A percentile compares a stretch with the other conserved stretches of the same genome.
Conservation (phyloP, 441 rosid species). For the Syzygium syzygioides region DNA sequence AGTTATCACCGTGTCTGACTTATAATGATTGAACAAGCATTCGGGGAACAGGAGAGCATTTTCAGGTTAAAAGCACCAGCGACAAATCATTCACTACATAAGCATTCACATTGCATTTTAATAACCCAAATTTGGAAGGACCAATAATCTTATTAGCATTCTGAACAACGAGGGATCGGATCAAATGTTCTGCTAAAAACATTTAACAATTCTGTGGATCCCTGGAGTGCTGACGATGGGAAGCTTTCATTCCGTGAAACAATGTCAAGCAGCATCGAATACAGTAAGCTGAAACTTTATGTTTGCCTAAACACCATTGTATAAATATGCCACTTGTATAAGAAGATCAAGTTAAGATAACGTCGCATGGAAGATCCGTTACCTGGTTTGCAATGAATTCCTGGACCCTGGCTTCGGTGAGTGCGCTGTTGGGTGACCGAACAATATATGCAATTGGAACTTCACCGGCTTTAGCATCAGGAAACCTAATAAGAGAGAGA, state of each 20-base stretch:
- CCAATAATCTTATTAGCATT: background rate
- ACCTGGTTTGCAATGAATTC: slow-evolving; percentile 7
- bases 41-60: background rate
- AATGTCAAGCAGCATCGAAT: background rate
- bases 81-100: background rate
- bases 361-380: background rate
- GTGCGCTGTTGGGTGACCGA: background rate
- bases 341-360: background rate
- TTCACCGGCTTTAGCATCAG: slow-evolving; percentile 9
- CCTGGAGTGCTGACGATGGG: background rate
- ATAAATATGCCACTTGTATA: background rate
- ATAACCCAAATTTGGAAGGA: background rate
- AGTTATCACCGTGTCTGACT: background rate
- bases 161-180: background rate
- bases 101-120: background rate
- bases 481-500: background rate
- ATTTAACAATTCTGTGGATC: background rate
- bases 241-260: background rate
- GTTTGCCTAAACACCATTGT: background rate
- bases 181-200: background rate
- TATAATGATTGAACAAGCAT: background rate
- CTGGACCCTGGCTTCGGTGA: background rate
- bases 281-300: background rate
- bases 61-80: background rate
- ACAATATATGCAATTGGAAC: slow-evolving; percentile 13